Percentiles rank a stretch among this genome's conserved stretches.
phyloP scores from a whole-genome alignment of 2,329 filamentous ascomycete species.

The Clonostachys rhizophaga region DNA sequence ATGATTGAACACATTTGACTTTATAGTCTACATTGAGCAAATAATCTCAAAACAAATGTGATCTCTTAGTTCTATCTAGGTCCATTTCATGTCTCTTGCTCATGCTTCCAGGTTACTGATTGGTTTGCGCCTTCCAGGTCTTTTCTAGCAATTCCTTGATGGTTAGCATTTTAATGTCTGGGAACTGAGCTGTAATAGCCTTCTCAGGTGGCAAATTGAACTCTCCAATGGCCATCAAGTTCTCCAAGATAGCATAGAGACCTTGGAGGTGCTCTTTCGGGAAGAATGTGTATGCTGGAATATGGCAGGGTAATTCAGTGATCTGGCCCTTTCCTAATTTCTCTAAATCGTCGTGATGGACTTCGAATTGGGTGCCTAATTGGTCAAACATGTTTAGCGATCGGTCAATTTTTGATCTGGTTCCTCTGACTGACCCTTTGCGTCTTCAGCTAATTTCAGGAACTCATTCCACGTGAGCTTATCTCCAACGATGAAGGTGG shows the following conservation, averaged over 20 bases:
- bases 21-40: too few relatives aligned
- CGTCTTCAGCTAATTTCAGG: slow-evolving; percentile 29
- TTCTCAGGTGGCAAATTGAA: slow-evolving; percentile 11
- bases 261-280: slow-evolving; percentile 15
- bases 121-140: too few relatives aligned
- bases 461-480: slow-evolving; percentile 37
- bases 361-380: too few relatives aligned
- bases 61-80: too few relatives aligned
- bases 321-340: slow-evolving; percentile 22
- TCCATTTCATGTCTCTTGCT: too few relatives aligned
- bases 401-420: too few relatives aligned
- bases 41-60: too few relatives aligned
- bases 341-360: slow-evolving; percentile 19
- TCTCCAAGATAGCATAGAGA: slow-evolving; percentile 4
- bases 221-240: slow-evolving; percentile 9
- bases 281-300: slow-evolving; percentile 12
- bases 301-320: slow-evolving; percentile 22
- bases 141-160: slow-evolving; percentile 10
- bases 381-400: too few relatives aligned
- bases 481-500: slow-evolving; percentile 28
- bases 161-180: slow-evolving; percentile 12
- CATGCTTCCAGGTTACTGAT: too few relatives aligned
- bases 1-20: too few relatives aligned
- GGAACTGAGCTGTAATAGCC: slow-evolving; percentile 14
- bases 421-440: slow-evolving; percentile 16